These are phyloP conservation scores for Echinosophora koreensis DNA, from an alignment of 306 rosid species.

Conservation along the genomic window DNA sequence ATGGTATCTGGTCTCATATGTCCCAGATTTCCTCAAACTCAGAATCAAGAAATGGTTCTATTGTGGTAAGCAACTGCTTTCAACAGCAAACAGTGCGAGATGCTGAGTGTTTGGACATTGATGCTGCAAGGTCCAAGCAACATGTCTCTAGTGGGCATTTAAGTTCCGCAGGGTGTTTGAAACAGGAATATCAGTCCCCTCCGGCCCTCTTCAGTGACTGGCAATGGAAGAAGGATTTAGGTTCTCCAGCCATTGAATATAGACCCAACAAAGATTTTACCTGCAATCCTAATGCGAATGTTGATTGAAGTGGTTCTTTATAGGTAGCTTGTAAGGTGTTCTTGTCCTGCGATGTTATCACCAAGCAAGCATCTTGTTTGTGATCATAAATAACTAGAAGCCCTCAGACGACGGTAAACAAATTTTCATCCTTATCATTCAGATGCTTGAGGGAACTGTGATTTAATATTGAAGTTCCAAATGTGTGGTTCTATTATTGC, in stretches of 20 bases:
- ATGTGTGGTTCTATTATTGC: constrained; percentile 40
- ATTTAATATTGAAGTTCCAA: constrained; percentile 34
- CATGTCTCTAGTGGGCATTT: constrained; percentile 52
- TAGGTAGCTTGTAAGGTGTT: constrained; percentile 40
- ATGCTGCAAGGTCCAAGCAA: constrained; percentile 55
- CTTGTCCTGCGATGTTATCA: constrained; percentile 27
- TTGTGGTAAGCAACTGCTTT: constrained; percentile 51
- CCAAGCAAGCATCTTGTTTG: neutral
- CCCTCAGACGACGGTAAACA: constrained; percentile 39
- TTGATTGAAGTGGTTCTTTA: constrained; percentile 52
- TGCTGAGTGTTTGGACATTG: constrained; percentile 48
- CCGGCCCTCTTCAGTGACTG: constrained; percentile 68
- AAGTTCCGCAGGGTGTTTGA: constrained; percentile 51
- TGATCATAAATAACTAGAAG: constrained; percentile 38
- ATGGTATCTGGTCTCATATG: constrained; percentile 63
- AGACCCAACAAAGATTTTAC: constrained; percentile 53
- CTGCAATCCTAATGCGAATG: constrained; percentile 56
- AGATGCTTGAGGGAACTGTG: constrained; percentile 43
- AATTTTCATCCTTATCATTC: neutral
- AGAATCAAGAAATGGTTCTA: constrained; percentile 56
- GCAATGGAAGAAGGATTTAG: constrained; percentile 66
- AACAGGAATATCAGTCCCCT: constrained; percentile 62
- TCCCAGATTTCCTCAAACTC: constrained; percentile 58
- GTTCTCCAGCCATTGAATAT: constrained; percentile 50
- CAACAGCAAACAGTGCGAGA: constrained; percentile 56